Evolutionary conservation across 306 rosid species (phyloP), one percentile per base, ranked within the genome.

Genomic region (Fragaria nilgerrensis): DNA sequence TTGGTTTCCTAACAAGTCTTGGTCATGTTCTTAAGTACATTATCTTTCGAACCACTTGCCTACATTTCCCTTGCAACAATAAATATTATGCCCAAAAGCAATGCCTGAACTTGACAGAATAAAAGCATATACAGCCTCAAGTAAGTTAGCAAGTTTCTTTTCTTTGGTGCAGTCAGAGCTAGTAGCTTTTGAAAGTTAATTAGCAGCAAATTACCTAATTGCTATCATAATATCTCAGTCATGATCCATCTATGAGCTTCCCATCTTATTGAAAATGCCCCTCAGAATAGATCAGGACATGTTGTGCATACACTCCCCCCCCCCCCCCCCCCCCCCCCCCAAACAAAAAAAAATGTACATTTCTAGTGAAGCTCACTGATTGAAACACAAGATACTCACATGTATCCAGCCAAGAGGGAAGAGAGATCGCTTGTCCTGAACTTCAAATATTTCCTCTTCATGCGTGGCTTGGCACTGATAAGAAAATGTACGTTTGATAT

Each of bases 351-450:
- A 20, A 7, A 2, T 13, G 10, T 63, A 63, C 2, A 9, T 17
- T 36, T 37, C 9, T 37, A 65, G 8, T 37, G 5, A 65, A 34
- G 22, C 29, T 23, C 45, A 47, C 19, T 75, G 65, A 13, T 53
- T 37, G 49, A 29, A 76, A 20, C 64, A 48, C 50, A 55, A 80
- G 32, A 68, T 85, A 85, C 97, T 92, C 89, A 95, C 98, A 75
- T 95, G 98, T 76, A 94, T 94, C 98, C 98, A 94, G 48, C 98
- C 98, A 82, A 94, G 98, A 63, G 98, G 97, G 65, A 94, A 95
- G 79, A 95, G 96, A 70, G 98, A 95, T 68, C 77, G 87, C 80
- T 87, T 92, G 66, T 92, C 98, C 84, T 95, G 98, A 80, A 88
- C 96, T 75, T 95, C 98, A 86, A 95, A 95, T 75, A 95, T 92